phyloP scores from a whole-genome alignment of 371 early-diverging fungal species.

The Globomyces sp. region DNA sequence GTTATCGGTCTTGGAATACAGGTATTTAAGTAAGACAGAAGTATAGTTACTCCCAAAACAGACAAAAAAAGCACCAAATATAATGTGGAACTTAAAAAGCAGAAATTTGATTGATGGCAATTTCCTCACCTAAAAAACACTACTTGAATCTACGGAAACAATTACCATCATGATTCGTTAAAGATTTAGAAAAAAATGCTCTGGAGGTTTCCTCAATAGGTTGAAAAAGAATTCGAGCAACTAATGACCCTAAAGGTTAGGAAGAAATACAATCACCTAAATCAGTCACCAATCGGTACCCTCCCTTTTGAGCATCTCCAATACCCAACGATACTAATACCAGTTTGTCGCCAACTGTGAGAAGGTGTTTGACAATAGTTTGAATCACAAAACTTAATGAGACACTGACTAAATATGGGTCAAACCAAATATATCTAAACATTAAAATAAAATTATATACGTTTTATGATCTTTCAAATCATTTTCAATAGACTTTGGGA shows the following conservation, averaged over 20 bases:
- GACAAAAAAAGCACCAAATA: slow-evolving; percentile 77
- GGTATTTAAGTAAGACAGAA: slow-evolving; percentile 63
- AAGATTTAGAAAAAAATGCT: slow-evolving; percentile 67
- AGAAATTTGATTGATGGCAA: slow-evolving; percentile 7
- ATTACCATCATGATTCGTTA: slow-evolving; percentile 12
- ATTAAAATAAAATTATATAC: neutral
- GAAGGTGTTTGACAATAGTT: slow-evolving; percentile 82
- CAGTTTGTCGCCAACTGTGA: slow-evolving; percentile 96
- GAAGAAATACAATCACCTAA: slow-evolving; percentile 36
- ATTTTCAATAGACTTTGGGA: neutral
- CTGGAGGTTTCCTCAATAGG: slow-evolving; percentile 91
- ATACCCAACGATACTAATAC: slow-evolving; percentile 65
- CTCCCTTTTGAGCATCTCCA: slow-evolving; percentile 63
- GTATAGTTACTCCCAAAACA: slow-evolving; percentile 85
- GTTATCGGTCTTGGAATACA: slow-evolving; percentile 58
- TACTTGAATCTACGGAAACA: slow-evolving; percentile 8
- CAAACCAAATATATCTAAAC: slow-evolving; percentile 51
- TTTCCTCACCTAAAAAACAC: neutral
- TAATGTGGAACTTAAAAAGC: slow-evolving; percentile 71
- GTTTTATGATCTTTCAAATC: slow-evolving; percentile 4
- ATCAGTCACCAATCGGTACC: slow-evolving; percentile 81
- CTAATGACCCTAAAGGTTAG: slow-evolving; percentile 63
- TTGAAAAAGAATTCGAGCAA: slow-evolving; percentile 87
- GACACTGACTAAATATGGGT: slow-evolving; percentile 56
- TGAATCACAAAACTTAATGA: slow-evolving; percentile 79